Conservation (phyloP, 192 early-diverging fungal species). For the Coemansia sp. region DNA sequence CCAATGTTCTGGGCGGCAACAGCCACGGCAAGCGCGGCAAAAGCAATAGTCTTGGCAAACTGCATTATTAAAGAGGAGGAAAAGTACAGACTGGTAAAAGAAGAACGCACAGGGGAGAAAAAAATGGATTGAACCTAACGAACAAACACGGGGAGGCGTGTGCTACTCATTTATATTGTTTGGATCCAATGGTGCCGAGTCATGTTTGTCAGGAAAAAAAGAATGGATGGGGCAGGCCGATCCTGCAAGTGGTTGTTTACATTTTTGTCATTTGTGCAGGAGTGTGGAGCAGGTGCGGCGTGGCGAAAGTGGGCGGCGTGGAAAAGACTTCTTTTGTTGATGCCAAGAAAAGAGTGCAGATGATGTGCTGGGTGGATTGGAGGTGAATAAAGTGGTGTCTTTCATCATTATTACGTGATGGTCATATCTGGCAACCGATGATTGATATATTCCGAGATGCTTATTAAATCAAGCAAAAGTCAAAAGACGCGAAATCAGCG, state of each 20-base stretch:
- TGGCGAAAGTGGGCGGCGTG: background rate
- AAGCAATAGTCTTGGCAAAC: constrained; percentile 45
- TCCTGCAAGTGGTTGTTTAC: background rate
- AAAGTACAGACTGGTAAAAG: constrained; percentile 1
- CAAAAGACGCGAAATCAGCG: background rate
- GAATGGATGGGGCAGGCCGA: background rate
- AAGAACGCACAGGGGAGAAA: background rate
- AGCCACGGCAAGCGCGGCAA: constrained; percentile 36
- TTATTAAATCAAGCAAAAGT: background rate
- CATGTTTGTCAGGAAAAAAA: background rate
- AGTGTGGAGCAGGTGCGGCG: background rate
- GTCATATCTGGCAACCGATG: background rate
- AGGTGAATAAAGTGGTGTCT: background rate
- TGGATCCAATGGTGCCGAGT: background rate
- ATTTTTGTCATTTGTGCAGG: background rate
- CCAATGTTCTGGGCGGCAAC: constrained; percentile 39
- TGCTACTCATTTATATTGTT: background rate
- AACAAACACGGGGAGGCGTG: background rate
- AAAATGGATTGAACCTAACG: constrained; percentile 2
- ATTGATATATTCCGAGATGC: background rate
- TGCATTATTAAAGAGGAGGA: constrained; percentile 28
- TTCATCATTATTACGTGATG: background rate
- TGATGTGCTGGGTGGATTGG: background rate
- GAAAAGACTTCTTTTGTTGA: background rate
- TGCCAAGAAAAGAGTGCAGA: background rate